phyloP scores from a whole-genome alignment of 1,284 basidiomycete genomes.

The Melanopsichium pennsylvanicum region DNA sequence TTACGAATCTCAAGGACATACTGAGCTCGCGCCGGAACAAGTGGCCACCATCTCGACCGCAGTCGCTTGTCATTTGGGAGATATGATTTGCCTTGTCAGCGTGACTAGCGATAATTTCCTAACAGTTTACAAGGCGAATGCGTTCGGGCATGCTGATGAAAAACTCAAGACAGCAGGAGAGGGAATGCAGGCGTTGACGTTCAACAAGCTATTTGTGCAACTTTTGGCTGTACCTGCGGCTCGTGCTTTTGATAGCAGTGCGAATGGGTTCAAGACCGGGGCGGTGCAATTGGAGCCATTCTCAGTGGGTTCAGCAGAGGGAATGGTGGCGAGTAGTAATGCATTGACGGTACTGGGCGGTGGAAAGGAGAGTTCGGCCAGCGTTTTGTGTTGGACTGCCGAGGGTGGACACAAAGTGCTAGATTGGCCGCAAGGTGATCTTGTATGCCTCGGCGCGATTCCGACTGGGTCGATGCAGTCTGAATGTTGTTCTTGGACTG shows the following conservation, averaged over 20 bases:
- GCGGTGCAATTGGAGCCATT: conserved; percentile 17
- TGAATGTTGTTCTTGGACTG: too few relatives aligned
- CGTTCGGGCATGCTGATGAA: conserved; percentile 2
- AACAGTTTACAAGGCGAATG: conserved; percentile 36
- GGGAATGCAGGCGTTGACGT: conserved; percentile 12
- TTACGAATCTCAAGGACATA: conserved; percentile 11
- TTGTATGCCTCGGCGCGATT: not conserved
- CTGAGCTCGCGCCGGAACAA: conserved; percentile 22
- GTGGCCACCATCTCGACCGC: conserved; percentile 10
- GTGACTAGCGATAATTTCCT: conserved; percentile 46
- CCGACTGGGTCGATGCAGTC: not conserved
- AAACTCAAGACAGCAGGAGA: not conserved
- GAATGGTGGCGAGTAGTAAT: not conserved
- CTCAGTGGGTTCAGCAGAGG: too few relatives aligned
- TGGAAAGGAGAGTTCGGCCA: conserved; percentile 20
- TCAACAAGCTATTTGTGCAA: conserved; percentile 38
- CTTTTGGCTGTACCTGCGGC: conserved; percentile 21
- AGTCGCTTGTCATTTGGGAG: conserved; percentile 39
- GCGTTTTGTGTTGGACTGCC: conserved; percentile 26
- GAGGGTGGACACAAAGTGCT: conserved; percentile 19
- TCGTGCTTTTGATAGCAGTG: conserved; percentile 6
- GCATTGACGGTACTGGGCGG: conserved; percentile 23
- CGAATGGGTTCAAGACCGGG: not conserved
- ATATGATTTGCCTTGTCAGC: conserved; percentile 46
- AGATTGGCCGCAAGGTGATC: conserved; percentile 32